Percentiles rank a stretch among this genome's conserved stretches.
Evolutionary conservation across 2,329 filamentous ascomycete genomes (phyloP).

Genomic region (Alternaria sp.): DNA sequence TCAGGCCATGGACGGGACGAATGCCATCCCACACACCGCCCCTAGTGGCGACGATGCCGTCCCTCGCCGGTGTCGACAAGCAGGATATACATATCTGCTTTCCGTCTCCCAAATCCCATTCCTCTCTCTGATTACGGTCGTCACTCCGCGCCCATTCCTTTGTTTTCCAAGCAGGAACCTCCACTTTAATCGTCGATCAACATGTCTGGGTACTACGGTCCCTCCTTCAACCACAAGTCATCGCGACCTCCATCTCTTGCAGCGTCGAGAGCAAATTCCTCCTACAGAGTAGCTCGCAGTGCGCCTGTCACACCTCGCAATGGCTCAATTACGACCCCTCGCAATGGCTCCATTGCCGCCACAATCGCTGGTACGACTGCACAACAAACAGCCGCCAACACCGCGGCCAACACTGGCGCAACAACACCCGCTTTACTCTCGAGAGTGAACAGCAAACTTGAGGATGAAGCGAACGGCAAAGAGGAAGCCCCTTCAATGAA

Average conservation of each 20-base stretch:
- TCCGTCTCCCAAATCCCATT: background rate
- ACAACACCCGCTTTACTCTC: constrained; percentile 18
- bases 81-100: background rate
- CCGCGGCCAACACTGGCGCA: constrained; percentile 17
- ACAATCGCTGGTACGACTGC: constrained; percentile 18
- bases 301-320: constrained; percentile 20
- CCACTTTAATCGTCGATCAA: background rate
- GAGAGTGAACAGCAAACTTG: constrained; percentile 20
- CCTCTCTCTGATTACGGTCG: background rate
- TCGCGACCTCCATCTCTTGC: constrained; percentile 19
- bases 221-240: constrained; percentile 16
- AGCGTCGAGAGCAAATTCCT: constrained; percentile 21
- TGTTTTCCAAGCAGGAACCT: background rate
- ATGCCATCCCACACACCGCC: constrained; percentile 3
- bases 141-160: background rate
- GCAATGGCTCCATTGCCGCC: constrained; percentile 15
- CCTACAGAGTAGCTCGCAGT: constrained; percentile 15
- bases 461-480: constrained; percentile 1
- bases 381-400: constrained; percentile 17
- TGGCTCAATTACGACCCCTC: constrained; percentile 19
- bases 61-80: constrained; percentile 1
- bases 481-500: constrained; percentile 14
- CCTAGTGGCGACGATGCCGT: constrained; percentile 9
- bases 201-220: constrained; percentile 27
- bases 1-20: constrained; percentile 1